A percentile compares a stretch with the other conserved stretches of the same genome.
These are phyloP conservation scores for Aspergillus brasiliensis DNA, from an alignment of 2,329 filamentous ascomycete genomes.

Conservation along the genomic window DNA sequence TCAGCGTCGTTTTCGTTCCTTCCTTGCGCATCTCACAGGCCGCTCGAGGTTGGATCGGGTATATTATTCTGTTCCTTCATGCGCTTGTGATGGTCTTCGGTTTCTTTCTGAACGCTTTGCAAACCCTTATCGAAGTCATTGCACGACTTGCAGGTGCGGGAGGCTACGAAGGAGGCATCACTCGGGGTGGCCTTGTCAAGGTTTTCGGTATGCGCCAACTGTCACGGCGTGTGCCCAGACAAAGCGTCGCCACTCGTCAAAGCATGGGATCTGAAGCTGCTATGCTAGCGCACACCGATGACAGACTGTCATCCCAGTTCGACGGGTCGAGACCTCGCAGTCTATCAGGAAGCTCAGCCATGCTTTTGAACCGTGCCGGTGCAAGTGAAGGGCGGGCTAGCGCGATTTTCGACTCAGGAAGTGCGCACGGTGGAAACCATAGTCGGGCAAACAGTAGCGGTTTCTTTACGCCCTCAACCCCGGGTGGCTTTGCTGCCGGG, in stretches of 20 bases:
- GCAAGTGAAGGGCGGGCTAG: constrained; percentile 51
- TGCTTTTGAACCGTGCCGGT: constrained; percentile 58
- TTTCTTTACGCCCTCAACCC: constrained; percentile 70
- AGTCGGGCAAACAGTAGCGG: constrained; percentile 62
- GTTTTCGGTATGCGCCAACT: constrained; percentile 87
- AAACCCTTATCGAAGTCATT: constrained; percentile 85
- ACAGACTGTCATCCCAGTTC: constrained; percentile 61
- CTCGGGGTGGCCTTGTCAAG: constrained; percentile 81
- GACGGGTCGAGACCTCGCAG: constrained; percentile 59
- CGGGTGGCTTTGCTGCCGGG: constrained; percentile 71
- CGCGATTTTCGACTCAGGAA: constrained; percentile 57
- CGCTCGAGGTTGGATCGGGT: constrained; percentile 91
- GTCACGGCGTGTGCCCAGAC: constrained; percentile 69
- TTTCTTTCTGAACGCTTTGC: constrained; percentile 88
- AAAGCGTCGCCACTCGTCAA: constrained; percentile 67
- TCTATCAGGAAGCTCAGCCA: constrained; percentile 63
- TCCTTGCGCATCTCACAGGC: constrained; percentile 76
- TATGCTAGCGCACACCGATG: constrained; percentile 72
- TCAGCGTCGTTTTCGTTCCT: constrained; percentile 83
- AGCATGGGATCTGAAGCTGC: constrained; percentile 81
- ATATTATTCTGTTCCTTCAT: constrained; percentile 84
- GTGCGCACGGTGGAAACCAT: constrained; percentile 50
- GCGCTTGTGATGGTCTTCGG: constrained; percentile 82
- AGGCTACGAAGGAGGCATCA: constrained; percentile 68
- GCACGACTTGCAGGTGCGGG: constrained; percentile 82